Percentiles rank a stretch among this genome's conserved stretches.
These are phyloP conservation scores for Histomonas meleagridis DNA, from an alignment of 208 protist species.

Conservation along the genomic window DNA sequence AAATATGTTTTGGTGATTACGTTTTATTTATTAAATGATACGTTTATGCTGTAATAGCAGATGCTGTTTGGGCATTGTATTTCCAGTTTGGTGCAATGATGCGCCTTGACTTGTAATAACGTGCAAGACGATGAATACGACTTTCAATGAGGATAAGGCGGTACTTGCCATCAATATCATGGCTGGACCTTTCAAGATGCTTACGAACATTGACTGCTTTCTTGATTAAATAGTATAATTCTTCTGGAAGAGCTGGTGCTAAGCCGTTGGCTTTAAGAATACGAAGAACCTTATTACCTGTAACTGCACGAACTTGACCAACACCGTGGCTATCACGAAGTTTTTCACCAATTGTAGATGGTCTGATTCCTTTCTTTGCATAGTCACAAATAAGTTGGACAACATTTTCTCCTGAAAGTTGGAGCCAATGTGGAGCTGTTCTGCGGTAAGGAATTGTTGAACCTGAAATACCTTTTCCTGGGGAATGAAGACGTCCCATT, in stretches of 20 bases:
- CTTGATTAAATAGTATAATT: slow-evolving; percentile 98
- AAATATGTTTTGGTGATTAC: too few species aligned
- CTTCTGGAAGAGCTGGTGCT: slow-evolving; percentile 97
- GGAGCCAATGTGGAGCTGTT: slow-evolving; percentile 91
- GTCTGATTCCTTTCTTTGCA: slow-evolving; percentile 94
- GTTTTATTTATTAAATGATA: slow-evolving; percentile 21
- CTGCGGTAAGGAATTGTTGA: slow-evolving; percentile 90
- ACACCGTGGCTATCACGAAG: slow-evolving; percentile 98
- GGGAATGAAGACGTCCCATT: slow-evolving; percentile 93
- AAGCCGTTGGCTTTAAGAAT: slow-evolving; percentile 97
- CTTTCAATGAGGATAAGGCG: slow-evolving; percentile 98
- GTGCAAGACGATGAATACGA: slow-evolving; percentile 93
- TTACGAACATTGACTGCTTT: slow-evolving; percentile 98
- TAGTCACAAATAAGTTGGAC: slow-evolving; percentile 85
- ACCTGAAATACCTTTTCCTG: slow-evolving; percentile 89
- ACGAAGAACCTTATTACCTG: slow-evolving; percentile 95
- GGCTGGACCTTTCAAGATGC: slow-evolving; percentile 90
- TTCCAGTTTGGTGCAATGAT: slow-evolving; percentile 77
- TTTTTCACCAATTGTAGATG: slow-evolving; percentile 95
- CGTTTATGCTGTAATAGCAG: slow-evolving; percentile 67
- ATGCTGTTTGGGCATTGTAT: slow-evolving; percentile 70
- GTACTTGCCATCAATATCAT: slow-evolving; percentile 97
- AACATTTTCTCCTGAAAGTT: slow-evolving; percentile 61
- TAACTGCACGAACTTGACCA: slow-evolving; percentile 88
- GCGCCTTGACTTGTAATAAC: slow-evolving; percentile 86